Percentiles rank a stretch among this genome's conserved stretches.
These are phyloP conservation scores for Penicillium concentricum DNA, from an alignment of 2,329 filamentous ascomycete genomes.

Conservation along the genomic window DNA sequence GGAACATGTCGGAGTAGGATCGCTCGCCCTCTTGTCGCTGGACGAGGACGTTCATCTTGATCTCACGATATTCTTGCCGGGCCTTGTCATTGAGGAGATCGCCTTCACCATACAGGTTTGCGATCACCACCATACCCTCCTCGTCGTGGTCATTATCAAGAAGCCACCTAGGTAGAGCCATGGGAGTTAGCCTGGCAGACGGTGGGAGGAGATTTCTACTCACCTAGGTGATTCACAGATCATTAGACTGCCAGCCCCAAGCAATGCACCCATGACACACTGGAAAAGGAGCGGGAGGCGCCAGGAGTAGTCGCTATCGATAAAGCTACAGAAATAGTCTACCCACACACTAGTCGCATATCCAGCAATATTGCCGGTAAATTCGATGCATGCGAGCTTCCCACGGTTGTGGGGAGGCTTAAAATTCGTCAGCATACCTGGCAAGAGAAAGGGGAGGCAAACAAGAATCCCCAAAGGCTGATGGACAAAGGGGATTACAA, in stretches of 20 bases:
- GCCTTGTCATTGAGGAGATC: conserved; percentile 93
- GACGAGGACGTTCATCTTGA: conserved; percentile 96
- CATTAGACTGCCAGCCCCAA: conserved; percentile 81
- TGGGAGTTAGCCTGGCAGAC: conserved; percentile 25
- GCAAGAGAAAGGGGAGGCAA: background rate
- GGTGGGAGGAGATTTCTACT: conserved; percentile 19
- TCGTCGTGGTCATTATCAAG: conserved; percentile 97
- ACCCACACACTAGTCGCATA: conserved; percentile 98
- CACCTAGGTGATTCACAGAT: conserved; percentile 96
- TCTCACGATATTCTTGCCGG: conserved; percentile 93
- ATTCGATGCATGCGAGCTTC: conserved; percentile 95
- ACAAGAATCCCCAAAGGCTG: background rate
- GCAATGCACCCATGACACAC: conserved; percentile 85
- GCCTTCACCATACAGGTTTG: conserved; percentile 91
- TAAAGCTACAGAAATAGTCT: conserved; percentile 94
- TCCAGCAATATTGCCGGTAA: conserved; percentile 93
- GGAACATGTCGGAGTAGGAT: conserved; percentile 92
- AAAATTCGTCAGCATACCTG: conserved; percentile 15
- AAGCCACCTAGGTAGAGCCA: conserved; percentile 69
- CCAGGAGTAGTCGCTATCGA: conserved; percentile 83
- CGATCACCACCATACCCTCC: conserved; percentile 96
- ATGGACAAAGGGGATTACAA: conserved; percentile 8
- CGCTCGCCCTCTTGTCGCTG: conserved; percentile 94
- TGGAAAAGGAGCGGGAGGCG: conserved; percentile 87
- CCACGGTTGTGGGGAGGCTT: conserved; percentile 88